These are phyloP conservation scores for Beauveria asiatica DNA, from an alignment of 2,329 filamentous ascomycete genomes.

Conservation along the genomic window DNA sequence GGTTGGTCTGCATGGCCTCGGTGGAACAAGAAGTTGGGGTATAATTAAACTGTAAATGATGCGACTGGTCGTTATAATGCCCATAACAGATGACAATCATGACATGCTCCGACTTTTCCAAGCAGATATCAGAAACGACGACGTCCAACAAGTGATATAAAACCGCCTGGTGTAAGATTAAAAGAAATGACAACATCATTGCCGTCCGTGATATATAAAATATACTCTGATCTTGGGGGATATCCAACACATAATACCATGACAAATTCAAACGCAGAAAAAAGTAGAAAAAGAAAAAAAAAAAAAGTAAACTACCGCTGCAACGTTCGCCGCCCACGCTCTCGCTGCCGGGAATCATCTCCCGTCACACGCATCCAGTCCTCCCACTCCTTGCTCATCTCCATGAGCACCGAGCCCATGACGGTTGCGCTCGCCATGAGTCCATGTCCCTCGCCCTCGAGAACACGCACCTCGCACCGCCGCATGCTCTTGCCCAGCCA, in stretches of 20 bases:
- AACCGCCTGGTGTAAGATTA: neutral
- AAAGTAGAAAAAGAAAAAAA: no score
- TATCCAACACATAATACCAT: neutral
- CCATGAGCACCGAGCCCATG: constrained; percentile 90
- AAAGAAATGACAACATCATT: neutral
- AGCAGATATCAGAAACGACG: neutral
- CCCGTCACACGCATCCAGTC: constrained; percentile 65
- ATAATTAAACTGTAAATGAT: neutral
- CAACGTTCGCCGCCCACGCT: neutral
- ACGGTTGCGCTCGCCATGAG: constrained; percentile 90
- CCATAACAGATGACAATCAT: neutral
- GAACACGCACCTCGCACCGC: constrained; percentile 79
- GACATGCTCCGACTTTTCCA: neutral
- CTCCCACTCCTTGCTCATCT: constrained; percentile 91
- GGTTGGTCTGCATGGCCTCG: no score
- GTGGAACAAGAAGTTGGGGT: no score
- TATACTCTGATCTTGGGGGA: neutral
- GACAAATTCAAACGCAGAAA: no score
- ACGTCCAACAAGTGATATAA: neutral
- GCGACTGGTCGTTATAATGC: neutral
- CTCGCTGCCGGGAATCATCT: constrained; percentile 20
- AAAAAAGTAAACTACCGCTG: neutral
- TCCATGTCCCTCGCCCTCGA: constrained; percentile 88
- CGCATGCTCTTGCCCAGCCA: constrained; percentile 95
- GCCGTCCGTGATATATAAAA: neutral